Evolutionary conservation across 352 stramenopile genomes (phyloP).

Genomic region (Elongisporangium senticosum): DNA sequence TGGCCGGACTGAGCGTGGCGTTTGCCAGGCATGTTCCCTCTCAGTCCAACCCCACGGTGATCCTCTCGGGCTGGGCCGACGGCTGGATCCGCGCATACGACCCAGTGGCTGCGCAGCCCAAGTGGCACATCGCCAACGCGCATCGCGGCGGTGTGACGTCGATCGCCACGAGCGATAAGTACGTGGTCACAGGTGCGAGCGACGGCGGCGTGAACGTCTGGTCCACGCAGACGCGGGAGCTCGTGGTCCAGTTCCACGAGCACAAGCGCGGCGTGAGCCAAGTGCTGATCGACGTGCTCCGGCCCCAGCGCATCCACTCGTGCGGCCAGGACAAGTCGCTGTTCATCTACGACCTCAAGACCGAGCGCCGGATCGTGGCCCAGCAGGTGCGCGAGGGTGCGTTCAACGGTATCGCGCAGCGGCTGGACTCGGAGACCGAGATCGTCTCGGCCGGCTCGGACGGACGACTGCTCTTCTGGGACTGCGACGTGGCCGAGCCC

Average conservation of each 20-base stretch:
- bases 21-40: constrained; percentile 20
- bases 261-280: constrained; percentile 79
- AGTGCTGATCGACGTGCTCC: constrained; percentile 72
- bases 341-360: constrained; percentile 91
- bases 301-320: constrained; percentile 84
- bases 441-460: constrained; percentile 83
- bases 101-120: constrained; percentile 31
- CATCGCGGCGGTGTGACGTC: constrained; percentile 82
- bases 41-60: constrained; percentile 7
- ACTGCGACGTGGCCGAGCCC: constrained; percentile 84
- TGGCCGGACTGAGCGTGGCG: constrained; percentile 36
- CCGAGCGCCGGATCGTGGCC: constrained; percentile 68
- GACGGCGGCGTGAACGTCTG: constrained; percentile 89
- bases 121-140: constrained; percentile 85
- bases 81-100: constrained; percentile 72
- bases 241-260: constrained; percentile 89
- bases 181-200: constrained; percentile 74
- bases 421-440: constrained; percentile 87
- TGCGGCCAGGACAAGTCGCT: constrained; percentile 80
- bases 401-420: constrained; percentile 83
- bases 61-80: constrained; percentile 71
- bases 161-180: constrained; percentile 51
- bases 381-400: constrained; percentile 76
- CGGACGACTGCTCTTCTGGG: constrained; percentile 85
- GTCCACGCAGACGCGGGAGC: constrained; percentile 73